Evolutionary conservation across 2,329 filamentous ascomycete genomes (phyloP).

Genomic region (Aureobasidium sp.): DNA sequence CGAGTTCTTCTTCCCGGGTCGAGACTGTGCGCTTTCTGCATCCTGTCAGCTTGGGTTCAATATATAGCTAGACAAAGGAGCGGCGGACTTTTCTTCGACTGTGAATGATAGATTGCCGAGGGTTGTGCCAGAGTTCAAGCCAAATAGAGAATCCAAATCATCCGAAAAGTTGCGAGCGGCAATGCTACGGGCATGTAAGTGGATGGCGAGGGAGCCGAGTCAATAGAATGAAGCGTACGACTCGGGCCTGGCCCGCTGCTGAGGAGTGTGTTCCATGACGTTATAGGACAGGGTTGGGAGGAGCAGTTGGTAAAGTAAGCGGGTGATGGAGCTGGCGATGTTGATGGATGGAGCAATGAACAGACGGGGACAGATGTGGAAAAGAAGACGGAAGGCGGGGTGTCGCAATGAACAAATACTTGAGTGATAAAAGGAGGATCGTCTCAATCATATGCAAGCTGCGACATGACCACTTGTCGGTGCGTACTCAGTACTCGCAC

Average conservation of each 20-base stretch:
- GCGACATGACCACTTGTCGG: not conserved
- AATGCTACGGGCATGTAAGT: conserved; percentile 48
- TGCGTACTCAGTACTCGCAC: not conserved
- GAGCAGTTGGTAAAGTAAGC: not conserved
- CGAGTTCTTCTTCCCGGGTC: conserved; percentile 68
- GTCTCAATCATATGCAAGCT: conserved; percentile 9
- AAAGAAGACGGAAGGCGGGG: not conserved
- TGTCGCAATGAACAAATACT: not conserved
- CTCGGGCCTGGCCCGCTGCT: conserved; percentile 18
- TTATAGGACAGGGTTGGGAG: not conserved
- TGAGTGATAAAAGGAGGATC: conserved; percentile 8
- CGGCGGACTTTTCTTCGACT: conserved; percentile 69
- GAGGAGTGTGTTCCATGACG: conserved; percentile 7
- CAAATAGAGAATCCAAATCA: conserved; percentile 82
- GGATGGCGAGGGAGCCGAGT: not conserved
- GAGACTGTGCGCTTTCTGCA: conserved; percentile 70
- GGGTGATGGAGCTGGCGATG: not conserved
- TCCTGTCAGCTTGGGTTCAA: not conserved
- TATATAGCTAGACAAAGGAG: not conserved
- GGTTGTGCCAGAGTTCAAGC: conserved; percentile 66
- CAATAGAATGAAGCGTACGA: conserved; percentile 18
- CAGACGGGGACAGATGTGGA: not conserved
- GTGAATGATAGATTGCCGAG: conserved; percentile 64
- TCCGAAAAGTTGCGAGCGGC: conserved; percentile 80
- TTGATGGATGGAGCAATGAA: not conserved